A percentile compares a stretch with the other conserved stretches of the same genome.
Conservation (phyloP, 331 rosid species). For the Telfairia occidentalis region DNA sequence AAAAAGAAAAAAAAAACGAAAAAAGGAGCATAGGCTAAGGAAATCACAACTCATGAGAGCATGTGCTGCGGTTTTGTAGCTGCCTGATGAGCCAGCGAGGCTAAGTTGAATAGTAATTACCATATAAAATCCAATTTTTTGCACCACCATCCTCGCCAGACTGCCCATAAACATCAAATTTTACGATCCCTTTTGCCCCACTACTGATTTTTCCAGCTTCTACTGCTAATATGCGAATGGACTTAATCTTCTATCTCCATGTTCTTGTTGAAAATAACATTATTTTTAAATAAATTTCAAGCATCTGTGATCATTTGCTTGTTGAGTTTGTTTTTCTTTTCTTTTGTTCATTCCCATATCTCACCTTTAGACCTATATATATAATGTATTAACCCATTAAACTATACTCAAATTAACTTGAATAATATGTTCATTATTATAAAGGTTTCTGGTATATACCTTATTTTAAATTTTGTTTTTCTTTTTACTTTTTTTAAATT, state of each 20-base stretch:
- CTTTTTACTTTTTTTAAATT: too few relatives aligned
- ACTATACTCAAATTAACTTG: too few relatives aligned
- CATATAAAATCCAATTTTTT: neutral
- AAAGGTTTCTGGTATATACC: too few relatives aligned
- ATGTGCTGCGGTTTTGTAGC: constrained; percentile 16
- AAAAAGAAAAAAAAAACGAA: too few relatives aligned
- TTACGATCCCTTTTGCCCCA: neutral
- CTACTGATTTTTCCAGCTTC: neutral
- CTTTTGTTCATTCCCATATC: too few relatives aligned
- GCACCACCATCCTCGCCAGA: neutral
- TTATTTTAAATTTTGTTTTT: too few relatives aligned
- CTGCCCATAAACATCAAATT: neutral
- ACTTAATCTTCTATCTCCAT: neutral
- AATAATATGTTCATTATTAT: too few relatives aligned
- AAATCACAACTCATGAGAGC: constrained; percentile 12
- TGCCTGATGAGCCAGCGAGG: constrained; percentile 5
- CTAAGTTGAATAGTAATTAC: neutral
- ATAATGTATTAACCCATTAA: too few relatives aligned
- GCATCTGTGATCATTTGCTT: neutral
- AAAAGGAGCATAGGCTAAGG: constrained; percentile 3
- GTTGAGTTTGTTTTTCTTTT: too few relatives aligned
- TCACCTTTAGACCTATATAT: too few relatives aligned
- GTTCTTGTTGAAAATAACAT: neutral
- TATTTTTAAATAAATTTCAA: neutral
- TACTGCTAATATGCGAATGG: too few relatives aligned